Conservation (phyloP, 2,329 filamentous ascomycete genomes). For the Diaporthe amygdali region DNA sequence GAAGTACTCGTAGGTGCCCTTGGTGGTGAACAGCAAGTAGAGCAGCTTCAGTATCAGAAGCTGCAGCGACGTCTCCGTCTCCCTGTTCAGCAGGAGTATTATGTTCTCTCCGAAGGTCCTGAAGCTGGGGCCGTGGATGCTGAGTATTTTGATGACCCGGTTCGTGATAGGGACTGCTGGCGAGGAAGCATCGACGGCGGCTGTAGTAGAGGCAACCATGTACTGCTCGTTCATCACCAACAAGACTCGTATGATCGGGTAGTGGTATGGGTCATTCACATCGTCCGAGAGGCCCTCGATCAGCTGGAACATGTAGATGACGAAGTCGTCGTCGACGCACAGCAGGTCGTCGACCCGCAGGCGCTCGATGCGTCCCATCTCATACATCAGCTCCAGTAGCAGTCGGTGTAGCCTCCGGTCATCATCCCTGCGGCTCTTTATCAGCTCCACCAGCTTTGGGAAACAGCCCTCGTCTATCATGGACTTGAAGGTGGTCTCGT, state of each 20-base stretch:
- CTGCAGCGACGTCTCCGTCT: conserved; percentile 92
- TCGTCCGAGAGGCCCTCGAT: conserved; percentile 90
- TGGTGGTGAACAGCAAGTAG: conserved; percentile 93
- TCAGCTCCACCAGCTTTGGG: conserved; percentile 79
- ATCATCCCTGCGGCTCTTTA: conserved; percentile 68
- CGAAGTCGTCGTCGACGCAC: conserved; percentile 80
- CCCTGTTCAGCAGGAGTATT: conserved; percentile 91
- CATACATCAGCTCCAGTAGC: conserved; percentile 88
- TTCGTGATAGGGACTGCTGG: conserved; percentile 73
- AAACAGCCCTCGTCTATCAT: conserved; percentile 91
- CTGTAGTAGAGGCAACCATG: conserved; percentile 76
- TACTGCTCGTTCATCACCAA: conserved; percentile 98
- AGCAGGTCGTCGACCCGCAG: conserved; percentile 77
- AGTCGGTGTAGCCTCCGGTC: conserved; percentile 78
- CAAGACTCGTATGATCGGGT: conserved; percentile 90
- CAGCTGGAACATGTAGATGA: conserved; percentile 82
- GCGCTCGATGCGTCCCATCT: conserved; percentile 92
- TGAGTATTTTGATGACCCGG: conserved; percentile 89
- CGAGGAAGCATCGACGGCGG: conserved; percentile 45
- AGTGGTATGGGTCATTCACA: conserved; percentile 91
- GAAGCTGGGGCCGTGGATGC: conserved; percentile 78
- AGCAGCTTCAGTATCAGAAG: conserved; percentile 95
- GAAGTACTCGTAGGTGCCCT: conserved; percentile 94
- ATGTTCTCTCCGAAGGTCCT: conserved; percentile 98
- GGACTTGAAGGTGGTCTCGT: conserved; percentile 80